These are phyloP conservation scores for Elaeis guineensis DNA, from an alignment of 176 grass and related monocot genomes.

Conservation along the genomic window DNA sequence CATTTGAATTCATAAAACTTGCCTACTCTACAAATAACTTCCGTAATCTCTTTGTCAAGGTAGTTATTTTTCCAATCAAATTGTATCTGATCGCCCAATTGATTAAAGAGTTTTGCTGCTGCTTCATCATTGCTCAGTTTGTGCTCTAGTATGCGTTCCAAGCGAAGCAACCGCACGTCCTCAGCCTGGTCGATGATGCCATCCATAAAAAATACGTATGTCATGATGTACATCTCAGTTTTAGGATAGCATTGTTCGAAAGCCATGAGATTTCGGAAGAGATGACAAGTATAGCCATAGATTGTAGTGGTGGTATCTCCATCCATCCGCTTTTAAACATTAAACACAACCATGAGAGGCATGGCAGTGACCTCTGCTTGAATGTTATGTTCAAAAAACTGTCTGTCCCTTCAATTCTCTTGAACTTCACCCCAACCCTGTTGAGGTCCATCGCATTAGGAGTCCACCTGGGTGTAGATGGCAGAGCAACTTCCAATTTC, in stretches of 20 bases:
- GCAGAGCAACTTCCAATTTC: too few relatives aligned
- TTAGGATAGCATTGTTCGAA: constrained; percentile 27
- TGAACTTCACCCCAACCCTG: constrained; percentile 24
- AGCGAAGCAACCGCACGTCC: constrained; percentile 25
- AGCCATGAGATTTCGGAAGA: not conserved
- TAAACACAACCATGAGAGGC: too few relatives aligned
- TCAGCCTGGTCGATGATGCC: constrained; percentile 9
- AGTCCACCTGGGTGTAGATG: not conserved
- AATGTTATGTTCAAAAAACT: constrained; percentile 24
- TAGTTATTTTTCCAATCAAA: constrained; percentile 1
- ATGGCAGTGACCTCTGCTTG: too few relatives aligned
- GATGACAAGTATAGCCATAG: constrained; percentile 9
- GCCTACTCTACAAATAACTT: not conserved
- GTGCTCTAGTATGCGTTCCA: constrained; percentile 6
- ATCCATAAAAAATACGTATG: constrained; percentile 33
- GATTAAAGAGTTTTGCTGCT: not conserved
- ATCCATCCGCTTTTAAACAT: not conserved
- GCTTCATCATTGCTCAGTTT: not conserved
- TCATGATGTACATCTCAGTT: not conserved
- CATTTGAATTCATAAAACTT: not conserved
- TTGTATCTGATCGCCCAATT: not conserved
- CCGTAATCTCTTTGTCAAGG: not conserved
- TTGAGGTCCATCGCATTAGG: constrained; percentile 28
- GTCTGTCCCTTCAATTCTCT: not conserved
- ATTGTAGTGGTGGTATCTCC: constrained; percentile 34